phyloP scores from a whole-genome alignment of 2,329 filamentous ascomycete species.

The Pyrenophora seminiperda region DNA sequence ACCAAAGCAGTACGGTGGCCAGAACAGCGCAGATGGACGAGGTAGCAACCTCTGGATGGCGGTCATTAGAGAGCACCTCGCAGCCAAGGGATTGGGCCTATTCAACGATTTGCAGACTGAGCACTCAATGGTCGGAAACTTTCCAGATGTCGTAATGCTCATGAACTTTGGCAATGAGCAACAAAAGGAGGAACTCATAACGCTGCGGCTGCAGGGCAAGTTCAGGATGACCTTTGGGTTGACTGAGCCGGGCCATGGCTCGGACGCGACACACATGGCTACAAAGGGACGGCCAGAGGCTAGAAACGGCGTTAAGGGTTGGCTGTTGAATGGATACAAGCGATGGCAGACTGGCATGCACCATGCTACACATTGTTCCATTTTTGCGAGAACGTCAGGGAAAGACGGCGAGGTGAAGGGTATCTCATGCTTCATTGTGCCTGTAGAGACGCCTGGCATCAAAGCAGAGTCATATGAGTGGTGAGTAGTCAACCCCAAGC shows the following conservation, averaged over 20 bases:
- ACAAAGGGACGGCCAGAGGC: slow-evolving; percentile 57
- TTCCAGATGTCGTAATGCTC: slow-evolving; percentile 66
- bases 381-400: slow-evolving; percentile 65
- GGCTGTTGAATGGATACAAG: slow-evolving; percentile 63
- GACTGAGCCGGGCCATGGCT: slow-evolving; percentile 66
- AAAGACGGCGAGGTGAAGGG: slow-evolving; percentile 59
- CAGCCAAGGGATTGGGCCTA: slow-evolving; percentile 63
- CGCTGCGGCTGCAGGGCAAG: slow-evolving; percentile 57
- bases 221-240: slow-evolving; percentile 66
- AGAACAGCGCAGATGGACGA: slow-evolving; percentile 50
- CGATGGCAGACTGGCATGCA: slow-evolving; percentile 71
- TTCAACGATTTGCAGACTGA: slow-evolving; percentile 70
- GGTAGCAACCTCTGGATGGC: slow-evolving; percentile 67
- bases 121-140: slow-evolving; percentile 66
- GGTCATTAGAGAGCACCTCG: slow-evolving; percentile 64
- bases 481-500: slow-evolving; percentile 20
- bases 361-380: slow-evolving; percentile 64
- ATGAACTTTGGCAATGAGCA: slow-evolving; percentile 62
- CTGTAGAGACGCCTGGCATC: slow-evolving; percentile 58
- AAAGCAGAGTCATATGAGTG: slow-evolving; percentile 65
- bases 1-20: slow-evolving; percentile 61
- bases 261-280: slow-evolving; percentile 67
- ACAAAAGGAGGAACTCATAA: slow-evolving; percentile 61
- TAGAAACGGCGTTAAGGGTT: slow-evolving; percentile 54
- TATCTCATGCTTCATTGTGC: slow-evolving; percentile 66